Percentiles rank a stretch among this genome's conserved stretches.
phyloP scores from a whole-genome alignment of 768 basidiomycete species.

The Tricholoma sp. region DNA sequence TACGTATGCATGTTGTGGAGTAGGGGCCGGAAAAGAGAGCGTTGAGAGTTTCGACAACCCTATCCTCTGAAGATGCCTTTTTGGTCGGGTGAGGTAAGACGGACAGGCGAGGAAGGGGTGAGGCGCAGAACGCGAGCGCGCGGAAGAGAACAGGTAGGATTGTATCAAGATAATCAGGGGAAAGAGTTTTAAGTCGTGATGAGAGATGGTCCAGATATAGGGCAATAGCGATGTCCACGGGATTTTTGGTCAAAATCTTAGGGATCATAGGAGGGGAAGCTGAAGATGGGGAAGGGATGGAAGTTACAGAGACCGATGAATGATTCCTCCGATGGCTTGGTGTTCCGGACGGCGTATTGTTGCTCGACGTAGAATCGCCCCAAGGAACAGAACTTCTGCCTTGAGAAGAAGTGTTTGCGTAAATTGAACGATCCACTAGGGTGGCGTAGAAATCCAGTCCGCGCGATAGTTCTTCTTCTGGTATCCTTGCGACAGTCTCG shows the following conservation, averaged over 20 bases:
- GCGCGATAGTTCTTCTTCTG: slow-evolving; percentile 51
- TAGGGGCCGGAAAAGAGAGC: slow-evolving; percentile 62
- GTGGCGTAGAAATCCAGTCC: slow-evolving; percentile 57
- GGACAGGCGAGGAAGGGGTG: slow-evolving; percentile 65
- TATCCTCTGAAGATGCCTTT: slow-evolving; percentile 42
- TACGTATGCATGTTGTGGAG: slow-evolving; percentile 55
- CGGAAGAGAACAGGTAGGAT: slow-evolving; percentile 76
- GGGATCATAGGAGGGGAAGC: slow-evolving; percentile 21
- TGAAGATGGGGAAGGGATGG: slow-evolving; percentile 28
- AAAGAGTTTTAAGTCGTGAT: slow-evolving; percentile 55
- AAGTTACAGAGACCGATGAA: slow-evolving; percentile 53
- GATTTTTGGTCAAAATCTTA: slow-evolving; percentile 31
- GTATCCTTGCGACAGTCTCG: slow-evolving; percentile 54
- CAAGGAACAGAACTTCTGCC: slow-evolving; percentile 31
- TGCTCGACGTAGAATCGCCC: slow-evolving; percentile 25
- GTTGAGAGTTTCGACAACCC: slow-evolving; percentile 51
- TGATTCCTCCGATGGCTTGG: slow-evolving; percentile 52
- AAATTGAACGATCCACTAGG: slow-evolving; percentile 51
- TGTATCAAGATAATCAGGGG: slow-evolving; percentile 44
- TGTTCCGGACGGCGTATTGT: slow-evolving; percentile 19
- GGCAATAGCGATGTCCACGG: slow-evolving; percentile 57
- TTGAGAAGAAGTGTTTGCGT: slow-evolving; percentile 9
- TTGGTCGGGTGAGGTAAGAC: slow-evolving; percentile 37
- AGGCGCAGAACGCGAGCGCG: slow-evolving; percentile 56
- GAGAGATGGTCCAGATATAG: slow-evolving; percentile 62